These are phyloP conservation scores for Suillus tomentosus DNA, from an alignment of 768 basidiomycete species.

Conservation along the genomic window DNA sequence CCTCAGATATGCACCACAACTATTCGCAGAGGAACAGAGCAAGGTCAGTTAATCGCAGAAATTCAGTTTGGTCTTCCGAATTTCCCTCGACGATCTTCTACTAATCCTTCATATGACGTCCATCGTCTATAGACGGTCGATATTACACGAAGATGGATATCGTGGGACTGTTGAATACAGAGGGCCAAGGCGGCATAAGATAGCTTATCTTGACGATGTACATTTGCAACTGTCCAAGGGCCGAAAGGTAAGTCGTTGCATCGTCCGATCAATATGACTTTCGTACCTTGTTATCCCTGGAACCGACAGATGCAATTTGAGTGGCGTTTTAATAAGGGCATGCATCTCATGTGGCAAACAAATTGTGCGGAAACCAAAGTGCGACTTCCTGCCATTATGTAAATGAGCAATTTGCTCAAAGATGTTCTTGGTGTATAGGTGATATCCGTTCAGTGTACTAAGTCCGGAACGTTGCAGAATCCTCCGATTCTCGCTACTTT, in stretches of 20 bases:
- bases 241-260: not conserved
- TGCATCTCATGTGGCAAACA: not conserved
- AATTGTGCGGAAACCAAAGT: not conserved
- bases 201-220: not conserved
- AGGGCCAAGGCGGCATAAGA: not conserved
- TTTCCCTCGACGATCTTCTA: not conserved
- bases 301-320: not conserved
- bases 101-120: not conserved
- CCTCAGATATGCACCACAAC: conserved; percentile 1
- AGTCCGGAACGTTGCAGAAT: not conserved
- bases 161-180: not conserved
- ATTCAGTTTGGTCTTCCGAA: not conserved
- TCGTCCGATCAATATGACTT: not conserved
- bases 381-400: not conserved
- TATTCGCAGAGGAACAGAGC: conserved; percentile 7
- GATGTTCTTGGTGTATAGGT: not conserved
- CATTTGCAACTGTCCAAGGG: not conserved
- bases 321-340: not conserved
- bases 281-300: not conserved
- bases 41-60: not conserved
- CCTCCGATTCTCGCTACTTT: not conserved
- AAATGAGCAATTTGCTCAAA: not conserved
- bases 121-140: not conserved
- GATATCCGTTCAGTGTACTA: not conserved
- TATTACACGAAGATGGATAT: not conserved